Conservation (phyloP, 2,329 filamentous ascomycete species). For the Furcasterigmium sp. region DNA sequence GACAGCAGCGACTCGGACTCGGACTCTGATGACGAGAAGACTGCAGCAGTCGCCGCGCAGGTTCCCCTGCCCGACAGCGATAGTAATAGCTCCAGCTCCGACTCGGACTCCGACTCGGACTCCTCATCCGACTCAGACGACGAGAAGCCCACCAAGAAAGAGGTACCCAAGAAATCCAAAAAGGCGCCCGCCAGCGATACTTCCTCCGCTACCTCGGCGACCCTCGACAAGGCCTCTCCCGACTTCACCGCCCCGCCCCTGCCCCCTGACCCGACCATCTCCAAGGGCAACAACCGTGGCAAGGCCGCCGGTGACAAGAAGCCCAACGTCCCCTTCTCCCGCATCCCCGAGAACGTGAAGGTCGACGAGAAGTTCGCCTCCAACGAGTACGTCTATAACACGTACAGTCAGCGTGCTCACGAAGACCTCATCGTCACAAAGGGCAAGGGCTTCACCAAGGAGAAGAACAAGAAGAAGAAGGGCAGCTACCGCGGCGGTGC, state of each 20-base stretch:
- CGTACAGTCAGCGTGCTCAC: conserved; percentile 85
- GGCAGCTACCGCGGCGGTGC: conserved; percentile 85
- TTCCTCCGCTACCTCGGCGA: conserved; percentile 34
- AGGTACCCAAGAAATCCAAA: conserved; percentile 15
- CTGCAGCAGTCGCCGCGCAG: conserved; percentile 27
- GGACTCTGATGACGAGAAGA: conserved; percentile 16
- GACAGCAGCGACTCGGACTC: conserved; percentile 32
- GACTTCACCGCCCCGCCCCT: conserved; percentile 42
- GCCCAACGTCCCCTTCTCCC: conserved; percentile 68
- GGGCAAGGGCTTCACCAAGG: conserved; percentile 97
- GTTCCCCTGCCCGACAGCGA: conserved; percentile 38
- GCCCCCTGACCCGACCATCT: conserved; percentile 41
- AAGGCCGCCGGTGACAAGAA: conserved; percentile 38
- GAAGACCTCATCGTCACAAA: conserved; percentile 84
- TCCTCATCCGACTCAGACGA: conserved; percentile 15
- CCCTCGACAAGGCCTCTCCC: conserved; percentile 48
- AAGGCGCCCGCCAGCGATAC: conserved; percentile 24
- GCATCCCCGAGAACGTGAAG: conserved; percentile 62
- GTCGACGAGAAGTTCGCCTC: conserved; percentile 67
- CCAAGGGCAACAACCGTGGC: conserved; percentile 31
- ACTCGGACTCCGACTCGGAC: conserved; percentile 12
- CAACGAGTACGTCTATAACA: conserved; percentile 78
- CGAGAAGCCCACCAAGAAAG: conserved; percentile 11
- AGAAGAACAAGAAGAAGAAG: conserved; percentile 98
- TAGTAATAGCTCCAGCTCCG: conserved; percentile 22